Evolutionary conservation across 495 filamentous ascomycete species (phyloP), one percentile per base, ranked within the genome.

Genomic region (Rhypophila decipiens): DNA sequence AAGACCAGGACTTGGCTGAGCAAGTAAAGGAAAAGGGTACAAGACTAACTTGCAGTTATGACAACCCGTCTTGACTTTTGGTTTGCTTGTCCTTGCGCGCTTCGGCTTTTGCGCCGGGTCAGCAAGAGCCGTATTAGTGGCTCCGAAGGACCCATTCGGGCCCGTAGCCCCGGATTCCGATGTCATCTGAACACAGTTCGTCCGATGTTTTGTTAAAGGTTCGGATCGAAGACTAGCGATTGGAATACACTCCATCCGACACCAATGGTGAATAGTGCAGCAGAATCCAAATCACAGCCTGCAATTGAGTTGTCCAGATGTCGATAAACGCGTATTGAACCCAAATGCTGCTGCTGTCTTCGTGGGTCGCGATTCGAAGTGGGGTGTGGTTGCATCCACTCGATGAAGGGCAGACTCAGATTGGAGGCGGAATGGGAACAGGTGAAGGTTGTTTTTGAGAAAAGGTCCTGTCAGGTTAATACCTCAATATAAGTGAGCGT

Each of bases 11-110:
- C 35, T 13, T 24, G 8, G 19, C 21, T 41, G 40, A 41, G 12
- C 9, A 37, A n/a, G 19, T 22, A 40, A 45, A 38, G 38, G 24
- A 27, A 34, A 62, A 43, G 5, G 20, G 33, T 23, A 41, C 21
- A 21, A 15, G 46, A 11, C 74, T 58, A 67, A 78, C 73, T 78
- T 79, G 76, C 76, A 79, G 63, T 73, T 76, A 47, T 63, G 69
- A 56, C 76, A 79, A 13, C 76, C 76, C 1, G 76, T 79, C 59
- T 71, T 74, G 40, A 75, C 71, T 52, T 76, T 76, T 12, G 72
- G 72, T 41, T 63, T 72, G 59, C 71, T 73, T 4, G 61, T 72
- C 44, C 69, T 62, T 17, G 61, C 59, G 27, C 67, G 65, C 52
- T 61, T 67, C 29, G 51, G 61, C 36, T 56, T 64, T 13, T 35